phyloP scores from a whole-genome alignment of 2,329 filamentous ascomycete genomes.

The Aspergillus neoniger region DNA sequence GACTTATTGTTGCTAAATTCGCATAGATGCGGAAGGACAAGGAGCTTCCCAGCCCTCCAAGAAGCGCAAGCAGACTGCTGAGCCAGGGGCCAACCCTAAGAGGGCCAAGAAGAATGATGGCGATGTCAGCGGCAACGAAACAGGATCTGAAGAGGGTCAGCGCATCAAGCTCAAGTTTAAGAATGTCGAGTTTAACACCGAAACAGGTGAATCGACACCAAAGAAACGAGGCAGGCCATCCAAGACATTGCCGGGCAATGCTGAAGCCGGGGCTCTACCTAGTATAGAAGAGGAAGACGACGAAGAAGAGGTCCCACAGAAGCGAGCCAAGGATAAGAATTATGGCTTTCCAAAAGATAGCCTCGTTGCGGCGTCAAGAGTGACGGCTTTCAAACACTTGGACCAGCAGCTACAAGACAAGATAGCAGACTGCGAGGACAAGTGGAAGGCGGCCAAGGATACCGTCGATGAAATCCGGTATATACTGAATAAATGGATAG shows the following conservation, averaged over 20 bases:
- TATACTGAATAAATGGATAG: constrained; percentile 25
- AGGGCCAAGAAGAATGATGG: background rate
- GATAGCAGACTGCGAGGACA: constrained; percentile 59
- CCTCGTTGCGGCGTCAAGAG: no score
- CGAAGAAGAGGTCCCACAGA: constrained; percentile 14
- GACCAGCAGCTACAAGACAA: constrained; percentile 46
- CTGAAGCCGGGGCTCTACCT: constrained; percentile 1
- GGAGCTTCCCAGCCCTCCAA: background rate
- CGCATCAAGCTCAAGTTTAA: background rate
- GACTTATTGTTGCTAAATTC: background rate
- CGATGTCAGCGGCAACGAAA: background rate
- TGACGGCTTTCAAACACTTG: no score
- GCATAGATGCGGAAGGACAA: background rate
- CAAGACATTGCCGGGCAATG: background rate
- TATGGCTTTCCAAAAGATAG: no score
- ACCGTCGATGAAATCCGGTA: constrained; percentile 23
- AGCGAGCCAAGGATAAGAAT: background rate
- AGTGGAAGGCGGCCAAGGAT: constrained; percentile 50
- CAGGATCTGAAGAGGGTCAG: background rate
- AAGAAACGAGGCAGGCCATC: background rate
- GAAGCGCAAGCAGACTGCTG: background rate
- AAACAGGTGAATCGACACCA: background rate
- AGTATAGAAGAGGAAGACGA: constrained; percentile 20
- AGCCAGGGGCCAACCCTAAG: background rate
- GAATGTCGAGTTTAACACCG: background rate